phyloP scores from a whole-genome alignment of 768 basidiomycete species.

The Kwoniella bestiolae region DNA sequence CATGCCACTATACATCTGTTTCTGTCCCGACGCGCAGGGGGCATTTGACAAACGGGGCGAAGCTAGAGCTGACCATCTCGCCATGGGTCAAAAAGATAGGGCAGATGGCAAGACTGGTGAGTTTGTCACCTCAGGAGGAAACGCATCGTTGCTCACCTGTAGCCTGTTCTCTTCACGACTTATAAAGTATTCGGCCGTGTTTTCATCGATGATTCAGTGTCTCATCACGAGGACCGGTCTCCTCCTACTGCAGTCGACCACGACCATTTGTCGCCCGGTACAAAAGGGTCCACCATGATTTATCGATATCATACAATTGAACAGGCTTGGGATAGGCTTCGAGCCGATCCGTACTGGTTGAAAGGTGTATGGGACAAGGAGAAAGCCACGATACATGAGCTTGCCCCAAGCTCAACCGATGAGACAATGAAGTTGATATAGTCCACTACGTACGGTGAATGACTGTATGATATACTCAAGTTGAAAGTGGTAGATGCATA shows the following conservation, averaged over 20 bases:
- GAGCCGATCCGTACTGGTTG: constrained; percentile 42
- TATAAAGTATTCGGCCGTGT: constrained; percentile 40
- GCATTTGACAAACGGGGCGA: constrained; percentile 29
- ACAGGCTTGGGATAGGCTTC: constrained; percentile 39
- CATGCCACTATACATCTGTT: constrained; percentile 42
- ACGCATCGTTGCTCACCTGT: constrained; percentile 1
- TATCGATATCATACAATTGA: constrained; percentile 32
- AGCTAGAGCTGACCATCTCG: constrained; percentile 35
- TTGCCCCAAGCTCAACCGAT: background rate
- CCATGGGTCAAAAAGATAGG: background rate
- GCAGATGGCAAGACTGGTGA: background rate
- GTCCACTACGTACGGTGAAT: too few relatives aligned
- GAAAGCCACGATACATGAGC: constrained; percentile 30
- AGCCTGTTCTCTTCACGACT: background rate
- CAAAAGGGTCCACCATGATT: constrained; percentile 38
- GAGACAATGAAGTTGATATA: too few relatives aligned
- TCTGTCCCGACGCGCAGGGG: constrained; percentile 43
- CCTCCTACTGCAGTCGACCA: background rate
- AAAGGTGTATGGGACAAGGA: constrained; percentile 50
- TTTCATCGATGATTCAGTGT: constrained; percentile 21
- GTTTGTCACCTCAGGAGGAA: too few relatives aligned
- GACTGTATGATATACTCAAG: too few relatives aligned
- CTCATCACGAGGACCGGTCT: constrained; percentile 11
- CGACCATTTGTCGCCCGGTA: constrained; percentile 10
- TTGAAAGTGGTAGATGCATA: too few relatives aligned